Evolutionary conservation across 306 rosid genomes (phyloP), one percentile per base, ranked within the genome.

Genomic region (Fragaria nilgerrensis): DNA sequence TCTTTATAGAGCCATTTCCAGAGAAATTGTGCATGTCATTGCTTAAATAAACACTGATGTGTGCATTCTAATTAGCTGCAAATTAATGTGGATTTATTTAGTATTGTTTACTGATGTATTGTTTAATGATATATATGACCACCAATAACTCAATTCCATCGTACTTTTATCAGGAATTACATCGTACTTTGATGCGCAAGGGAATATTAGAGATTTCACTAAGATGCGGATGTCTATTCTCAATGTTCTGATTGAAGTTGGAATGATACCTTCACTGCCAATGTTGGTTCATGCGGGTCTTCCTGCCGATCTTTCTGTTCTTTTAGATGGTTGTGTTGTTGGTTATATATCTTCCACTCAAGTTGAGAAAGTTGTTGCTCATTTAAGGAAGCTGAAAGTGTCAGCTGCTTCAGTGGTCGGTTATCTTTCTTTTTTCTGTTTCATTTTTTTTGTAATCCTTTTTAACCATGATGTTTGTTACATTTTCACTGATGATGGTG

Each of bases 351-450:
- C 92, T 70, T 87, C 96, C 45, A 62, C 79, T 81, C 85, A 76
- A 88, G 89, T 90, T 85, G 98, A 92, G 85, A 89, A 89, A 88
- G 87, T 87, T 81, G 98, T 90, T 74, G 93, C 87, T 83, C 88
- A 92, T 83, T 69, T 95, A 49, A 83, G 98, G 59, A 55, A 44
- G 79, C 78, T 92, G 52, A 95, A 95, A 87, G 92, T 95, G 66
- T 82, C 84, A 61, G 78, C 93, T 87, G 20, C 87, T 74, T 75
- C 84, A 11, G 83, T 48, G 98, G 97, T 95, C 76, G 49, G 91
- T 78, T 79, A 48, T 80, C 44, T 76, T 37, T 63, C 22, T 62
- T 6, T 34, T 34, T 58, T 80, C 66, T 34, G 64, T 70, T 67
- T 48, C 22, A 74, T 69, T 69, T 70, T 72, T 72, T 50, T 39